phyloP scores from a whole-genome alignment of 148 eudicot genomes.

The Heliamphora exappendiculata region DNA sequence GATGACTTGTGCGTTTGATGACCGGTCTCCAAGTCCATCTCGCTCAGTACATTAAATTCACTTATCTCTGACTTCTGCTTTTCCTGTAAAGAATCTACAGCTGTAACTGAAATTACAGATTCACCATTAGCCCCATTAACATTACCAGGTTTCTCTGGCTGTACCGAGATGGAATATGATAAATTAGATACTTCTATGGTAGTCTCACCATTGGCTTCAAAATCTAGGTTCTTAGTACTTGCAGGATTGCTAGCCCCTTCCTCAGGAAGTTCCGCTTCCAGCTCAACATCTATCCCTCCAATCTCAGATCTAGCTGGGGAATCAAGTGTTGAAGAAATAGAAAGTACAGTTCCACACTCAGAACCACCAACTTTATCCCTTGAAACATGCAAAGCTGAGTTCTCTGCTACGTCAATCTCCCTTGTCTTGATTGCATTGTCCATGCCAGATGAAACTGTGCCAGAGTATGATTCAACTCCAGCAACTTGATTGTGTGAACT shows the following conservation, averaged over 20 bases:
- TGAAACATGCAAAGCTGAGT: conserved; percentile 23
- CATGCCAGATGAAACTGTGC: conserved; percentile 22
- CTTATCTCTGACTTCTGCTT: conserved; percentile 27
- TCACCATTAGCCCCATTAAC: conserved; percentile 12
- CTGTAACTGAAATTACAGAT: conserved; percentile 12
- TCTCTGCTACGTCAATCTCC: conserved; percentile 29
- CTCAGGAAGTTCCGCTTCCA: conserved; percentile 24
- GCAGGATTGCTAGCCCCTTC: conserved; percentile 18
- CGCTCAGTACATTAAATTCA: conserved; percentile 18
- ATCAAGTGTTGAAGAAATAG: conserved; percentile 83
- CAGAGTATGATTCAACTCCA: conserved; percentile 30
- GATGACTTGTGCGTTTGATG: conserved; percentile 33
- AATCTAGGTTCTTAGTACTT: conserved; percentile 10
- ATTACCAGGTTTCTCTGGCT: conserved; percentile 29
- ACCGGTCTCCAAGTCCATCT: conserved; percentile 20
- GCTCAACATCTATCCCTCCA: conserved; percentile 34
- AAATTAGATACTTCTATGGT: conserved; percentile 16
- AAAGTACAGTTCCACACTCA: conserved; percentile 88
- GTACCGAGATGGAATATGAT: conserved; percentile 20
- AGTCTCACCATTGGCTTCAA: conserved; percentile 27
- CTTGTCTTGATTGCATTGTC: conserved; percentile 26
- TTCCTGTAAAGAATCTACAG: conserved; percentile 22
- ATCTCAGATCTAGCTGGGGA: conserved; percentile 64
- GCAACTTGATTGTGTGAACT: conserved; percentile 24
- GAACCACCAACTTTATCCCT: conserved; percentile 45